A percentile compares a stretch with the other conserved stretches of the same genome.
phyloP scores from a whole-genome alignment of 2,329 filamentous ascomycete genomes.

The Colletotrichum salicis region DNA sequence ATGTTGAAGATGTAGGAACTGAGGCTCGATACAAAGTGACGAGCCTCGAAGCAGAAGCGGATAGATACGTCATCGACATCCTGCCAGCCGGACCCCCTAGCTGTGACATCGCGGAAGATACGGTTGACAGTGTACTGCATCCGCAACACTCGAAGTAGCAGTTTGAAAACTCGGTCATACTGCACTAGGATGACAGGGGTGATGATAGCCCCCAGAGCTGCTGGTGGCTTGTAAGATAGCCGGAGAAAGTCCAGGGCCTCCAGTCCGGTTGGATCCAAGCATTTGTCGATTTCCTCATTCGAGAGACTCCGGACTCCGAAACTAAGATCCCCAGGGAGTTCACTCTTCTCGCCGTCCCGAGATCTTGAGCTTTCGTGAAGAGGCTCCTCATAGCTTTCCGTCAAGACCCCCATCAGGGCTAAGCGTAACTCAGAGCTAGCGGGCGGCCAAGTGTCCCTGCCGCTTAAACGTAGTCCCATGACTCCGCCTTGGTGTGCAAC shows the following conservation, averaged over 20 bases:
- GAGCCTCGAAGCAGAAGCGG: slow-evolving; percentile 79
- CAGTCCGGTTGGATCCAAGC: slow-evolving; percentile 83
- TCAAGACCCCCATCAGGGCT: slow-evolving; percentile 85
- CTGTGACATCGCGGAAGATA: slow-evolving; percentile 68
- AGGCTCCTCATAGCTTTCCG: slow-evolving; percentile 71
- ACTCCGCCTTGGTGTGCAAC: slow-evolving; percentile 74
- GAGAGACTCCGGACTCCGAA: slow-evolving; percentile 88
- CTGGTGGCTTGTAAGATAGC: slow-evolving; percentile 82
- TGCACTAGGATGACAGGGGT: slow-evolving; percentile 76
- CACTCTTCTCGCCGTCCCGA: slow-evolving; percentile 42
- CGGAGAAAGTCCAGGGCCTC: slow-evolving; percentile 94
- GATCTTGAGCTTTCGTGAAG: slow-evolving; percentile 19
- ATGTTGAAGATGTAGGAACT: slow-evolving; percentile 83
- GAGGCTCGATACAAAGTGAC: slow-evolving; percentile 80
- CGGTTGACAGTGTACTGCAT: slow-evolving; percentile 81
- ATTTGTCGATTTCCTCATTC: slow-evolving; percentile 80
- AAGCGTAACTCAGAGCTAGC: slow-evolving; percentile 93
- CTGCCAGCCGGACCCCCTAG: slow-evolving; percentile 47
- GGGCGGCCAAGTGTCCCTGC: slow-evolving; percentile 87
- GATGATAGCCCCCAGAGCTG: slow-evolving; percentile 78
- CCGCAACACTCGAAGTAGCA: slow-evolving; percentile 79
- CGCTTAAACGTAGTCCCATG: slow-evolving; percentile 87
- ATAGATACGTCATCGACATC: slow-evolving; percentile 52
- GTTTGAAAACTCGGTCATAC: slow-evolving; percentile 87
- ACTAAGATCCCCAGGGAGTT: slow-evolving; percentile 76